Evolutionary conservation across 495 filamentous ascomycete species (phyloP), one percentile per base, ranked within the genome.

Genomic region (Penicillium maclennaniae): DNA sequence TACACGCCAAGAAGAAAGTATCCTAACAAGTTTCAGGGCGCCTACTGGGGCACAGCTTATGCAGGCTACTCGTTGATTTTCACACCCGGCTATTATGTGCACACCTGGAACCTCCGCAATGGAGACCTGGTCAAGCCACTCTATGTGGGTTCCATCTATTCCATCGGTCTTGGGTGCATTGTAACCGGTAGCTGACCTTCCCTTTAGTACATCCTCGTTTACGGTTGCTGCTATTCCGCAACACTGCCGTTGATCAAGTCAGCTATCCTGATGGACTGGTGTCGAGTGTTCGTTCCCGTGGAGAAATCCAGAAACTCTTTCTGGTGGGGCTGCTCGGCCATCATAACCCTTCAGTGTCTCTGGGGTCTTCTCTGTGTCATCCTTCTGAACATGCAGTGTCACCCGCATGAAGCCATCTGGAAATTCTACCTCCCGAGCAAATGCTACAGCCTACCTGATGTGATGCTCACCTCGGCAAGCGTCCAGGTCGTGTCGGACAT

Each of bases 401-500:
- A 45, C 4, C 57, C 56, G 2, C 57, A 66, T 25, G 25, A 40
- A 28, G 57, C 60, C 1, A 63, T 63, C 50, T 61, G 55, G 57
- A 36, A 61, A 23, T 56, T 57, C 36, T 57, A 54, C 19, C 21
- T 62, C 7, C 60, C 55, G 3, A 57, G 51, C 44, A 66, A 60
- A 55, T 65, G 62, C 55, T 61, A 56, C 43, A 43, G 49, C 10
- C 50, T 63, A 1, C 49, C 53, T 0, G 41, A 63, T 8, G 50
- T 66, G 19, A 54, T 60, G 52, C 53, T 66, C 21, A 59, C 52
- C 12, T 73, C 70, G 1, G 64, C 67, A 19, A 59, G 58, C n/a
- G 53, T 70, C 19, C 69, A 76, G 49, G 51, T 73, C 21, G 36
- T 69, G n/a, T 69, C 71, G 15, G 71, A 76, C 47, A 27, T 74